phyloP scores from a whole-genome alignment of 78 protist genomes.

The slime mould (Dictyostelium discoideum) region dicty_2.7 NC_007088.5:7813001-7813500 shows the following conservation, averaged over 20 bases:
- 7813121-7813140: conserved; percentile 77
- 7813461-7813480: conserved; percentile 95
- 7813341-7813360: conserved; percentile 94
- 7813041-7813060: no score
- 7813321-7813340: conserved; percentile 97
- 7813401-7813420: conserved; percentile 93
- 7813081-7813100: background rate
- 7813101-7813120: no score
- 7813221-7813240: conserved; percentile 96
- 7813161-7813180: conserved; percentile 95
- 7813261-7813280: conserved; percentile 96
- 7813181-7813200: conserved; percentile 92
- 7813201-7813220: conserved; percentile 94
- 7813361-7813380: conserved; percentile 89
- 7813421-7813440: conserved; percentile 86
- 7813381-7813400: conserved; percentile 97
- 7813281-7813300: conserved; percentile 93
- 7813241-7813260: conserved; percentile 84
- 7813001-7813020: conserved; percentile 94
- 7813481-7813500: conserved; percentile 99
- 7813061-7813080: background rate
- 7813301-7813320: conserved; percentile 84
- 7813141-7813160: conserved; percentile 97
- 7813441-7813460: conserved; percentile 83
- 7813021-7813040: conserved; percentile 84